Evolutionary conservation across 768 basidiomycete genomes (phyloP).

Genomic region (Leccinum truebloodii): DNA sequence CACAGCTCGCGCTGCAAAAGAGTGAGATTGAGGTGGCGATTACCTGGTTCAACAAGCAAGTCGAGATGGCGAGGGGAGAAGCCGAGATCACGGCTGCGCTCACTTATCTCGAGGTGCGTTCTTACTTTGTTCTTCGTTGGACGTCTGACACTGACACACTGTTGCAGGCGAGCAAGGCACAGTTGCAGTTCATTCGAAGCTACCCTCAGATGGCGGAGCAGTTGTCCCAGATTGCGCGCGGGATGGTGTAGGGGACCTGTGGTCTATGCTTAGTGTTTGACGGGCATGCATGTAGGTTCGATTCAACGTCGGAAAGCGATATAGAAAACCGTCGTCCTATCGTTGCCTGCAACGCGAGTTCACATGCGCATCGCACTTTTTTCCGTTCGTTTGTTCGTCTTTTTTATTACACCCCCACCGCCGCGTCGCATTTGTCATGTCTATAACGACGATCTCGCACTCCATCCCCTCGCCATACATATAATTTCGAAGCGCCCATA

Average conservation of each 20-base stretch:
- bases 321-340: background rate
- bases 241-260: conserved; percentile 33
- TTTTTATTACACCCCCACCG: background rate
- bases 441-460: background rate
- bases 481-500: background rate
- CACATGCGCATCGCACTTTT: background rate
- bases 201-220: conserved; percentile 87
- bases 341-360: background rate
- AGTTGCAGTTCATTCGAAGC: conserved; percentile 77
- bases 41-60: conserved; percentile 81
- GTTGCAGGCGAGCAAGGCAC: conserved; percentile 78
- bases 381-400: background rate
- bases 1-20: conserved; percentile 90
- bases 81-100: conserved; percentile 79
- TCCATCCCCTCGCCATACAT: background rate
- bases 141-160: background rate
- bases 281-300: conserved; percentile 12
- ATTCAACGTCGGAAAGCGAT: background rate
- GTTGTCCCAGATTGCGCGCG: conserved; percentile 49
- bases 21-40: conserved; percentile 85
- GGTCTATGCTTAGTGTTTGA: conserved; percentile 2
- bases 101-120: conserved; percentile 75
- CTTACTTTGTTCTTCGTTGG: background rate
- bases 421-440: background rate
- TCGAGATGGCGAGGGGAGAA: conserved; percentile 86